phyloP scores from a whole-genome alignment of 2,329 filamentous ascomycete species.

The Domatiomyces globalis region DNA sequence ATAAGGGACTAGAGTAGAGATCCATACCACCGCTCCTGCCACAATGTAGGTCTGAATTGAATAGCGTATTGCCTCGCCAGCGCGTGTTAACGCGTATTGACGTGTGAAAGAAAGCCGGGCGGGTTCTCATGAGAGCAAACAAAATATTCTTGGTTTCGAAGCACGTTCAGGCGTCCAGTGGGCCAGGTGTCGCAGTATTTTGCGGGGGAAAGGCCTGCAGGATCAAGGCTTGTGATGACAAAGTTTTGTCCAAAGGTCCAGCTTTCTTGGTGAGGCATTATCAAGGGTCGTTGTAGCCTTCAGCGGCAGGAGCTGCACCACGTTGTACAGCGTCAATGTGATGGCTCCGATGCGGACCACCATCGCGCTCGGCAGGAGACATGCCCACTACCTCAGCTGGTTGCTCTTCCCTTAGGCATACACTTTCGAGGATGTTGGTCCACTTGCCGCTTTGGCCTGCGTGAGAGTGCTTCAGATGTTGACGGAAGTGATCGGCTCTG shows the following conservation, averaged over 20 bases:
- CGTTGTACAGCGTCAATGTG: not conserved
- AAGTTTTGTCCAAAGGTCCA: not conserved
- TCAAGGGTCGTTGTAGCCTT: not conserved
- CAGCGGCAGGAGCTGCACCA: not conserved
- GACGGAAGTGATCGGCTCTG: slow-evolving; percentile 91
- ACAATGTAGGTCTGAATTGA: not conserved
- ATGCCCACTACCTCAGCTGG: slow-evolving; percentile 26
- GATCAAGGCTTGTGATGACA: too few species aligned
- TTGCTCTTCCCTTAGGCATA: slow-evolving; percentile 83
- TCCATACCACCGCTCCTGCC: not conserved
- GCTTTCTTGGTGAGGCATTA: not conserved
- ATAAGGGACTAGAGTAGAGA: not conserved
- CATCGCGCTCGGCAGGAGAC: slow-evolving; percentile 13
- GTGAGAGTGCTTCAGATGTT: slow-evolving; percentile 96
- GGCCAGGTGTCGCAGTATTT: too few species aligned
- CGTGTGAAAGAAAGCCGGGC: not conserved
- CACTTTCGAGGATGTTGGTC: slow-evolving; percentile 95
- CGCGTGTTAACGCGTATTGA: not conserved
- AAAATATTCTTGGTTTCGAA: not conserved
- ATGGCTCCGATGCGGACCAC: slow-evolving; percentile 9
- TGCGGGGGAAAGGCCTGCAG: too few species aligned
- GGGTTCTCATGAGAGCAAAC: not conserved
- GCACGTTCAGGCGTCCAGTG: not conserved
- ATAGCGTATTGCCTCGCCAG: not conserved
- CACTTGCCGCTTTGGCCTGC: slow-evolving; percentile 93